Base-by-base conservation (phyloP, 768 basidiomycete species). In the Phylloporus sp. region DNA sequence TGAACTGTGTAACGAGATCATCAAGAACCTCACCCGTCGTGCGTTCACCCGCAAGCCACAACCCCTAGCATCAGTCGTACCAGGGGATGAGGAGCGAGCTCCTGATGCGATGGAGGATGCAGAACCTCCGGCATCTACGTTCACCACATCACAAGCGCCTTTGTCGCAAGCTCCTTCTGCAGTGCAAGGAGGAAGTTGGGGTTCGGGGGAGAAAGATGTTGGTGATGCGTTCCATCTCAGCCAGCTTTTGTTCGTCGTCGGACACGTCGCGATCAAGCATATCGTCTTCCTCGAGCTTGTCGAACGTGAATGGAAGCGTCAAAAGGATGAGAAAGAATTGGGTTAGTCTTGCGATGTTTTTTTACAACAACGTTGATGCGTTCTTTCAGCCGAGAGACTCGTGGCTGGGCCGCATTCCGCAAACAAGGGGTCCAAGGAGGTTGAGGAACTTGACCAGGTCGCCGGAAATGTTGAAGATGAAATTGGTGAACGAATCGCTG, bases 391-490 rank as follows among this genome's bases (percentile, higher is more conserved):
- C 60, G 88, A 84, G 45, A 91, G 89, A 63, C 74, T 75, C 11
- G 76, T 73, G 1, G 72, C 69, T 22, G 72, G 68, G 15, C 59
- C 26, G 63, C 74, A 62, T 49, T 65, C 69, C 29, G 61, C 69
- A 23, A 67, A 69, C 57, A 73, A 72, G 24, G 66, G 68, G 8
- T 68, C 79, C 31, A 90, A 84, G 53, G 80, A 82, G 10, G 54
- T 77, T 52, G 94, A 97, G 63, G 97, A 99, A 65, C 82, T 98
- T 0, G 97, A 99, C 58, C 94, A 95, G 60, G 95, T 98, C 10
- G 93, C 89, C 8, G 97, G 97, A 6, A 95, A 95, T 62, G 93
- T 93, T 5, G 97, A 99, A 67, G 97, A 99, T 64, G 97, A 99
- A 61, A 95, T 97, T 58, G 97, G 94, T 13, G 97, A 99, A 52